These are phyloP conservation scores for Collybiopsis confluens DNA, from an alignment of 768 basidiomycete genomes.

Conservation along the genomic window DNA sequence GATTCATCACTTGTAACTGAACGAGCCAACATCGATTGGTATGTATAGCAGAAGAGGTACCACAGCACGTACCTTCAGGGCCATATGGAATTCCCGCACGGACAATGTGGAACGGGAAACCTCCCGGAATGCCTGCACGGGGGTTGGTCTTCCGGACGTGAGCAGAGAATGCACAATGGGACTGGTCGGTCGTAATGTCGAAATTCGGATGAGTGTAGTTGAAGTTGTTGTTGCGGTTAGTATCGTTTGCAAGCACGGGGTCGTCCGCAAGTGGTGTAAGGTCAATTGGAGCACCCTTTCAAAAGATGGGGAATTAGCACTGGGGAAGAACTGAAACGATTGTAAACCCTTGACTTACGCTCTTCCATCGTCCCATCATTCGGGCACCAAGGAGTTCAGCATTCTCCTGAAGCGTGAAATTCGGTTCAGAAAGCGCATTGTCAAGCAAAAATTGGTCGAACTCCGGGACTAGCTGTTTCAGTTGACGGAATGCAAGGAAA, in stretches of 20 bases:
- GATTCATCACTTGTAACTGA: slow-evolving; percentile 7
- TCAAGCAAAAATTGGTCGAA: slow-evolving; percentile 22
- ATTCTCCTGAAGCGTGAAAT: slow-evolving; percentile 17
- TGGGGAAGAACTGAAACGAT: neutral
- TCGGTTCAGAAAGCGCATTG: slow-evolving; percentile 13
- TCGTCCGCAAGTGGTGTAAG: slow-evolving; percentile 23
- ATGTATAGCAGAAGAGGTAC: too few species aligned
- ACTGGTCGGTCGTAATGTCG: slow-evolving; percentile 17
- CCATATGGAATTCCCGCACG: slow-evolving; percentile 9
- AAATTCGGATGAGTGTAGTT: slow-evolving; percentile 19
- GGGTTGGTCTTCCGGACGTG: slow-evolving; percentile 27
- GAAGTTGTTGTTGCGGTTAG: slow-evolving; percentile 26
- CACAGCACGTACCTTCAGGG: slow-evolving; percentile 15
- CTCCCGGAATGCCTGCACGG: slow-evolving; percentile 22
- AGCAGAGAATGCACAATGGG: slow-evolving; percentile 26
- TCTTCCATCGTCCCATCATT: slow-evolving; percentile 31
- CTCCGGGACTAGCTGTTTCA: slow-evolving; percentile 29
- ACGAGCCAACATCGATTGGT: neutral
- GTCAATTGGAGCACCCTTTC: slow-evolving; percentile 29
- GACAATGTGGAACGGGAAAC: slow-evolving; percentile 6
- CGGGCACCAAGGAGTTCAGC: slow-evolving; percentile 27
- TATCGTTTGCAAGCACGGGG: slow-evolving; percentile 15
- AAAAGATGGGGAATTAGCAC: neutral
- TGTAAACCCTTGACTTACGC: too few species aligned
- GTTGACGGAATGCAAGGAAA: slow-evolving; percentile 28